Evolutionary conservation across 768 basidiomycete species (phyloP).

Genomic region (Strobilomyces echinocephalus): DNA sequence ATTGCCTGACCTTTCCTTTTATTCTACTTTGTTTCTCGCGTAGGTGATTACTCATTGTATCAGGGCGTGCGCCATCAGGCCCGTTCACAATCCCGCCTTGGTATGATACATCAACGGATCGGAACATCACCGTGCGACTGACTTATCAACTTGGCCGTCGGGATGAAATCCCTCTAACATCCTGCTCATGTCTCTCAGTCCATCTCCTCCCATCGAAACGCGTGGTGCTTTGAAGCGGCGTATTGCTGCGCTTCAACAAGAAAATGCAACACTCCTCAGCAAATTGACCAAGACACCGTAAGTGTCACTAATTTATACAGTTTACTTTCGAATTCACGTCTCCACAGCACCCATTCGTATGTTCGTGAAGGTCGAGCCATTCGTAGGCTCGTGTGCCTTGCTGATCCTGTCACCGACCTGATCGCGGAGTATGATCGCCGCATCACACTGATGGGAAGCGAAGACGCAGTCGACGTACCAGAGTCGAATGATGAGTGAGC

Average conservation of each 20-base stretch:
- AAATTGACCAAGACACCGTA: not conserved
- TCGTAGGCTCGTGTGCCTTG: slow-evolving; percentile 6
- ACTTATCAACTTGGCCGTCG: too few species aligned
- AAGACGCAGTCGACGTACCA: not conserved
- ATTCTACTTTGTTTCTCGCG: too few species aligned
- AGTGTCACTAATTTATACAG: not conserved
- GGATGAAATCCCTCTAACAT: too few species aligned
- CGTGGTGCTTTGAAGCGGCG: not conserved
- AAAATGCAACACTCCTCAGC: not conserved
- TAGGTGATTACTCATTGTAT: too few species aligned
- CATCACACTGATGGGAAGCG: not conserved
- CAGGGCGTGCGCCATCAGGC: too few species aligned
- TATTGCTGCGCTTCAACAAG: slow-evolving; percentile 6
- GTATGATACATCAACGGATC: too few species aligned
- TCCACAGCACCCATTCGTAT: not conserved
- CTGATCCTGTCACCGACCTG: slow-evolving; percentile 1
- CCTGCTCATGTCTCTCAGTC: not conserved
- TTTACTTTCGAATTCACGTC: not conserved
- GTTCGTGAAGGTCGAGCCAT: slow-evolving; percentile 5
- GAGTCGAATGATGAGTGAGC: too few species aligned
- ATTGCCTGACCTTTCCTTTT: too few species aligned
- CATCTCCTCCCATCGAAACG: not conserved
- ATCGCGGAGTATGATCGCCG: slow-evolving; percentile 6
- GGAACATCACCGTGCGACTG: too few species aligned
- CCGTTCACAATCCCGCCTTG: too few species aligned